Percentiles rank a stretch among this genome's conserved stretches.
These are phyloP conservation scores for Boletus coccyginus DNA, from an alignment of 768 basidiomycete genomes.

Conservation along the genomic window DNA sequence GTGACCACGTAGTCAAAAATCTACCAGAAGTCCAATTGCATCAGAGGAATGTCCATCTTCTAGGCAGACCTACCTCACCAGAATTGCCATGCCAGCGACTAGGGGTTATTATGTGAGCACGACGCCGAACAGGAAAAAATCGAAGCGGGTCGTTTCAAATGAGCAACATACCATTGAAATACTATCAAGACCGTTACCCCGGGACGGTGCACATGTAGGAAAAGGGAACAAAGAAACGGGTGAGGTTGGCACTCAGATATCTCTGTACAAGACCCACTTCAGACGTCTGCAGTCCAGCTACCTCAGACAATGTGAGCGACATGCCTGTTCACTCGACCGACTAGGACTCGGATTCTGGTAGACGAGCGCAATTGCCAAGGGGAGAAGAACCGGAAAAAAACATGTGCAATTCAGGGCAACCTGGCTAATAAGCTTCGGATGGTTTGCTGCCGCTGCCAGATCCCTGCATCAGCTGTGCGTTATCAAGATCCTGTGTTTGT, in stretches of 20 bases:
- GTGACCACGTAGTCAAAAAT: constrained; percentile 13
- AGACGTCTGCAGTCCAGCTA: constrained; percentile 13
- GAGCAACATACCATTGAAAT: too few relatives aligned
- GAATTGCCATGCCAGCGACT: too few relatives aligned
- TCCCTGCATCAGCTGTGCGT: too few relatives aligned
- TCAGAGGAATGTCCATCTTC: too few relatives aligned
- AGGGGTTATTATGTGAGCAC: too few relatives aligned
- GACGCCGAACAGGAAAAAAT: too few relatives aligned
- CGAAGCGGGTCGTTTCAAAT: too few relatives aligned
- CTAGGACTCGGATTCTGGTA: not conserved
- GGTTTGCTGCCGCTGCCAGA: too few relatives aligned
- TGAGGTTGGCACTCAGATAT: not conserved
- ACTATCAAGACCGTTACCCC: too few relatives aligned
- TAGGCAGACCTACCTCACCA: too few relatives aligned
- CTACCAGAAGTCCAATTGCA: not conserved
- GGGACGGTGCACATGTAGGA: not conserved
- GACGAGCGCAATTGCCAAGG: not conserved
- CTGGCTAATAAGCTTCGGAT: not conserved
- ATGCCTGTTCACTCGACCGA: not conserved
- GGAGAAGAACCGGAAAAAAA: not conserved
- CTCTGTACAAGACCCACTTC: constrained; percentile 4
- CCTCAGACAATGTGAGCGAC: not conserved
- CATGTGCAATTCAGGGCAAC: not conserved
- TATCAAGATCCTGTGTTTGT: too few relatives aligned
- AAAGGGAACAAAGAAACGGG: not conserved